A percentile compares a stretch with the other conserved stretches of the same genome.
These are phyloP conservation scores for Fusarium nodosum DNA, from an alignment of 2,329 filamentous ascomycete species.

Conservation along the genomic window DNA sequence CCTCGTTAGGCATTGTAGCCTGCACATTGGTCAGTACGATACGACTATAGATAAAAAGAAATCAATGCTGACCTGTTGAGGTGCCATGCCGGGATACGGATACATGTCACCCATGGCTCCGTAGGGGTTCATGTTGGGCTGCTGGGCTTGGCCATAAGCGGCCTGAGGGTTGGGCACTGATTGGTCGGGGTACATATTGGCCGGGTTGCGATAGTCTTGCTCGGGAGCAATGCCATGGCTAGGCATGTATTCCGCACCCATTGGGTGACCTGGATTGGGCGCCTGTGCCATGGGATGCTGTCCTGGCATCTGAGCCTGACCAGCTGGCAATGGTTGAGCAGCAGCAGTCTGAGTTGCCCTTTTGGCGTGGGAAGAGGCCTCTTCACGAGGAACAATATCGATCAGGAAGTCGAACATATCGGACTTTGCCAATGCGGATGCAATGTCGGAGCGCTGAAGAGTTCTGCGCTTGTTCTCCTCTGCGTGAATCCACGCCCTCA, in stretches of 20 bases:
- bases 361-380: constrained; percentile 88
- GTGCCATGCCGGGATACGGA: constrained; percentile 81
- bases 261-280: constrained; percentile 70
- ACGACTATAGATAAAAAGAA: background rate
- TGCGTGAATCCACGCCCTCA: constrained; percentile 99
- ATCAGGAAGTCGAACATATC: constrained; percentile 99
- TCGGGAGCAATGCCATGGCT: constrained; percentile 75
- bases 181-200: constrained; percentile 84
- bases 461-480: constrained; percentile 99
- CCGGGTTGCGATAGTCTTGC: constrained; percentile 83
- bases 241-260: constrained; percentile 74
- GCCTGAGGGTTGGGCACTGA: constrained; percentile 79
- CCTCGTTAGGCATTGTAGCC: constrained; percentile 62
- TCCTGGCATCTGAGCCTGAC: constrained; percentile 66
- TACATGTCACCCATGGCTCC: constrained; percentile 88
- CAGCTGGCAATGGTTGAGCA: constrained; percentile 61
- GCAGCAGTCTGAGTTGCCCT: constrained; percentile 69
- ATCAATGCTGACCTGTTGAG: constrained; percentile 78
- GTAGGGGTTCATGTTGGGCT: constrained; percentile 73
- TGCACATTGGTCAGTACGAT: constrained; percentile 46
- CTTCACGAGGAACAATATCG: constrained; percentile 96
- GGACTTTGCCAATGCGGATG: constrained; percentile 93
- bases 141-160: constrained; percentile 82
- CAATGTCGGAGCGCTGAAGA: constrained; percentile 95
- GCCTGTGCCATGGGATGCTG: constrained; percentile 67